Conservation (phyloP, 768 basidiomycete genomes). For the Lactarius deliciosus region DNA sequence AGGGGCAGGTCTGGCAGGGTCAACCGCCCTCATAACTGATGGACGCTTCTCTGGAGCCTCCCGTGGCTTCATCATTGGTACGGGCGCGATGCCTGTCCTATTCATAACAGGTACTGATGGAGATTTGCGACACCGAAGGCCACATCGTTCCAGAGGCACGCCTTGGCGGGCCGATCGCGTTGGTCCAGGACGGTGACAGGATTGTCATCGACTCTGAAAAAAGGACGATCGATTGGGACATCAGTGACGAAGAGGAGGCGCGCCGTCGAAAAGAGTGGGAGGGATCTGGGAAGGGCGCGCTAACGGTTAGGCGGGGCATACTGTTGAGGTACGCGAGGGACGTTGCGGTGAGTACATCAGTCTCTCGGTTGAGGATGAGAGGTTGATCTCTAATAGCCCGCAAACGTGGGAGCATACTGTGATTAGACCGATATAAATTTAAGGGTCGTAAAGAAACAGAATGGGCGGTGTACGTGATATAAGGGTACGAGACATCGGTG, state of each 20-base stretch:
- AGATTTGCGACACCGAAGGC: constrained; percentile 40
- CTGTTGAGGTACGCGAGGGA: constrained; percentile 81
- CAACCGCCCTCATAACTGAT: constrained; percentile 83
- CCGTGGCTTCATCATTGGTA: constrained; percentile 60
- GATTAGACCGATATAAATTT: constrained; percentile 44
- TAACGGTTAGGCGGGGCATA: constrained; percentile 73
- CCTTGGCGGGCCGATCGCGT: constrained; percentile 83
- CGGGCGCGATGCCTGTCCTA: constrained; percentile 11
- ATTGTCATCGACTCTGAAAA: constrained; percentile 71
- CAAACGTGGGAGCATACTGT: constrained; percentile 78
- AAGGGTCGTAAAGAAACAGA: background rate
- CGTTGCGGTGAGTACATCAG: constrained; percentile 64
- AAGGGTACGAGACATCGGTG: background rate
- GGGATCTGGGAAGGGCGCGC: constrained; percentile 56
- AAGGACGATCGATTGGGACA: constrained; percentile 69
- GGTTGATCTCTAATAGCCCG: constrained; percentile 52
- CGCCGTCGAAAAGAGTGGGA: constrained; percentile 67
- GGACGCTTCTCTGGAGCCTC: constrained; percentile 88
- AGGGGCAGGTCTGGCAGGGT: constrained; percentile 76
- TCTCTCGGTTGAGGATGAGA: constrained; percentile 8
- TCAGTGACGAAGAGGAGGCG: constrained; percentile 63
- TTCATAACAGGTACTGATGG: background rate
- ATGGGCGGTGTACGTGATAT: background rate
- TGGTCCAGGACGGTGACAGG: constrained; percentile 79
- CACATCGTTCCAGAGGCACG: constrained; percentile 66